These are phyloP conservation scores for Corynascus novoguineensis DNA, from an alignment of 495 filamentous ascomycete species.

Conservation along the genomic window DNA sequence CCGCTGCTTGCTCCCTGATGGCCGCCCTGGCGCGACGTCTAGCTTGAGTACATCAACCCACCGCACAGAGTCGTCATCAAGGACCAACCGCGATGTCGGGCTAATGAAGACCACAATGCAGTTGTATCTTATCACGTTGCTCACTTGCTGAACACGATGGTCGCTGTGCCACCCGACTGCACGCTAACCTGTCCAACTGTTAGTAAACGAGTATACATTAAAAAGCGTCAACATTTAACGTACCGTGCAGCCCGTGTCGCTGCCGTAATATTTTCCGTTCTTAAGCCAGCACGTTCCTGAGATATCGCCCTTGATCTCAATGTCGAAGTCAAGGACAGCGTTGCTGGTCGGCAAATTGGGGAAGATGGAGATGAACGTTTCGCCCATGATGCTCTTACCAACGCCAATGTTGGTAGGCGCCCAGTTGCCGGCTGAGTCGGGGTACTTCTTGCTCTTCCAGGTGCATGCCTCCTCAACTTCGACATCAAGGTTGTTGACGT, in stretches of 20 bases:
- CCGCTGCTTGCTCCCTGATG: conserved; percentile 9
- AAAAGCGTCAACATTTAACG: conserved; percentile 21
- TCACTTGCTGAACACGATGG: conserved; percentile 31
- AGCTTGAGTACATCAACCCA: not conserved
- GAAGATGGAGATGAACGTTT: conserved; percentile 79
- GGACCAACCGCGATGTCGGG: conserved; percentile 2
- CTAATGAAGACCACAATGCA: not conserved
- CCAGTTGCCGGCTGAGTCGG: conserved; percentile 67
- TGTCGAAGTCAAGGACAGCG: conserved; percentile 63
- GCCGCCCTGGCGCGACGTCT: conserved; percentile 9
- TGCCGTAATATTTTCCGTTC: conserved; percentile 54
- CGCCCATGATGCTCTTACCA: conserved; percentile 55
- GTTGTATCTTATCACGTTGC: not conserved
- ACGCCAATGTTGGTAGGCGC: conserved; percentile 86
- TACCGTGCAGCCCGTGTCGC: conserved; percentile 64
- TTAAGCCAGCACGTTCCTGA: conserved; percentile 66
- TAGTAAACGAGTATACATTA: not conserved
- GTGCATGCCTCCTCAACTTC: conserved; percentile 64
- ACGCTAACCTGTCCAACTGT: conserved; percentile 35
- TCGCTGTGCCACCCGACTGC: conserved; percentile 32
- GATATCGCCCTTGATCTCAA: conserved; percentile 62
- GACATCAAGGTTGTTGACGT: conserved; percentile 78
- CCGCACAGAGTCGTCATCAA: not conserved
- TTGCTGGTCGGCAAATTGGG: conserved; percentile 56
- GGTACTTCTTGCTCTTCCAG: conserved; percentile 58